A percentile compares a stretch with the other conserved stretches of the same genome.
phyloP scores from a whole-genome alignment of 495 filamentous ascomycete genomes.

The Choiromyces venosus region DNA sequence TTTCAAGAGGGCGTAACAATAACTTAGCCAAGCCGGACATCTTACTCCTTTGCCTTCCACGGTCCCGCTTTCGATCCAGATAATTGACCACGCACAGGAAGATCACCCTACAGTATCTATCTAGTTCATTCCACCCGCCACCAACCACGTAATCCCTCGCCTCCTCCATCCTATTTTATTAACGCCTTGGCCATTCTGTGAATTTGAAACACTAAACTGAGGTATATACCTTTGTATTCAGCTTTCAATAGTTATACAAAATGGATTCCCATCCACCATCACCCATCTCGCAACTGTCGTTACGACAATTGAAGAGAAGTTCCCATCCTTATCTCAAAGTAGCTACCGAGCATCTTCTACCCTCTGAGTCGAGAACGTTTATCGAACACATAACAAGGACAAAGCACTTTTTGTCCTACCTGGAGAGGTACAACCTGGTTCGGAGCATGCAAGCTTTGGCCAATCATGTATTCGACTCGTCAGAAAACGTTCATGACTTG shows the following conservation, averaged over 20 bases:
- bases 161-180: too few species aligned
- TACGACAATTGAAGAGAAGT: constrained; percentile 3
- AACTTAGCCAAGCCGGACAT: too few species aligned
- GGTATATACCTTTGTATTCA: not conserved
- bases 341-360: constrained; percentile 31
- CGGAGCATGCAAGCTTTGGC: constrained; percentile 39
- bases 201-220: too few species aligned
- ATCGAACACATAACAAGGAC: constrained; percentile 37
- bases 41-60: too few species aligned
- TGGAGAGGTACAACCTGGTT: constrained; percentile 35
- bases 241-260: not conserved
- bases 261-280: too few species aligned
- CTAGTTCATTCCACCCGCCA: too few species aligned
- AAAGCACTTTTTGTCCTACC: constrained; percentile 35
- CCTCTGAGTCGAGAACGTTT: constrained; percentile 21
- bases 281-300: constrained; percentile 2
- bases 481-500: constrained; percentile 26
- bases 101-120: too few species aligned
- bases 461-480: constrained; percentile 36
- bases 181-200: too few species aligned
- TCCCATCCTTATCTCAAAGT: constrained; percentile 32
- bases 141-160: too few species aligned
- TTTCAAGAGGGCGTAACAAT: too few species aligned
- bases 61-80: too few species aligned
- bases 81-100: too few species aligned